Evolutionary conservation across 345 rosid species (phyloP), one percentile per base, ranked within the genome.

Genomic region (Geranium rotundifolium): DNA sequence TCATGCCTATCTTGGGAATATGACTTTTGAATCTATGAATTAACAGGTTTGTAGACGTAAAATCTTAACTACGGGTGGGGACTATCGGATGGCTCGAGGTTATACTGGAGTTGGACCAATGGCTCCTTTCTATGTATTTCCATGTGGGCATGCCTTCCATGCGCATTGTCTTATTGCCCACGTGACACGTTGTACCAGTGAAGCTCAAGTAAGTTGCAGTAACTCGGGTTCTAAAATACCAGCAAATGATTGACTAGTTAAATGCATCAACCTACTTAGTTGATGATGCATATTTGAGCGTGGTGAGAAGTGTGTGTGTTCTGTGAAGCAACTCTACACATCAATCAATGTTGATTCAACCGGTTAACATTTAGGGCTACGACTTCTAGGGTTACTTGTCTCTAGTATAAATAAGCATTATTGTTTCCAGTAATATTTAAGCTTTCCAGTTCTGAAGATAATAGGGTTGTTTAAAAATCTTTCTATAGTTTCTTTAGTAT

Each of bases 41-140:
- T 61, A 9, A 74, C 79, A 89, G 95, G 88, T 77, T 61, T 93
- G 97, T 69, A 83, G 75, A 67, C 88, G 95, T 67, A 90, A 90
- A 73, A 86, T 93, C 58, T 73, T 93, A 83, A 71, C 78, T 27
- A 76, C 72, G 62, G 84, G 79, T 8, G 87, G 80, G 54, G 90
- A 83, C 57, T 87, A 80, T 75, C 82, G 87, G 66, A 76, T 82
- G 82, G 78, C 83, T 58, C 85, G 75, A 12, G 88, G 95, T 56
- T 84, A 85, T 75, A 69, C 90, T 63, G 74, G 96, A n/a, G 83
- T 79, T 52, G 96, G 99, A 73, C 84, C 90, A 54, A 77, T 93
- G 81, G 90, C 97, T 64, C 95, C 95, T 57, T 90, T 93, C 73
- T 93, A 90, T 70, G 85, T 93, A 61, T 93, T 93, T 77, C 99